Conservation (phyloP, 1,139 yeast species). For the Scheffersomyces illinoinensis region DNA sequence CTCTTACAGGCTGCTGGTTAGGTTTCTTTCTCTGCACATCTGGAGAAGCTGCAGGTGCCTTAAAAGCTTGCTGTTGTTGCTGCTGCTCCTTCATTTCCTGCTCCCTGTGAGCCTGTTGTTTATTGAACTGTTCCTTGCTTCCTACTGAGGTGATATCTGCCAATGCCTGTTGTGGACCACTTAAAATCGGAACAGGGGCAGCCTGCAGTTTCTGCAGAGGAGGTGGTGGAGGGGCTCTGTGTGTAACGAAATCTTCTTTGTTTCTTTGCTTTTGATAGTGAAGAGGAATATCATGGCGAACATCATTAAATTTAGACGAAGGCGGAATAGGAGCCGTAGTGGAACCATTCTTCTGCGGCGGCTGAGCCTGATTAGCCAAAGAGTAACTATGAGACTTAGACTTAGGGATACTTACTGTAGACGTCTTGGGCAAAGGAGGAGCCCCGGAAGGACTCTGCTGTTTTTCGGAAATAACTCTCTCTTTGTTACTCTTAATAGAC, state of each 20-base stretch:
- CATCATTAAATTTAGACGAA: conserved; percentile 34
- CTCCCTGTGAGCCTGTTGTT: conserved; percentile 11
- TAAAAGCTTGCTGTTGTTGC: conserved; percentile 1
- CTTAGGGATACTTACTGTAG: conserved; percentile 33
- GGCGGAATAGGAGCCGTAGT: conserved; percentile 44
- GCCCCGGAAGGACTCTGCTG: conserved; percentile 19
- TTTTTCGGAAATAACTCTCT: conserved; percentile 18
- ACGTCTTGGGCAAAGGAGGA: conserved; percentile 9
- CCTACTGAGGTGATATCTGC: conserved; percentile 10
- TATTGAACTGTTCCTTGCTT: conserved; percentile 14
- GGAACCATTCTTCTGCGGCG: conserved; percentile 23
- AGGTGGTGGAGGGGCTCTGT: conserved; percentile 35
- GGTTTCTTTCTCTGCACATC: conserved; percentile 12
- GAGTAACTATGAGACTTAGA: conserved; percentile 47
- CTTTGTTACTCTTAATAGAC: conserved; percentile 31
- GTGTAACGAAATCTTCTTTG: conserved; percentile 28
- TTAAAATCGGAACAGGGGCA: conserved; percentile 4
- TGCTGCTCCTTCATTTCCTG: conserved; percentile 10
- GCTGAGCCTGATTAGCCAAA: conserved; percentile 28
- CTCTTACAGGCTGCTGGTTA: conserved; percentile 46
- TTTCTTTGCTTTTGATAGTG: conserved; percentile 23
- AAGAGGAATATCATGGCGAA: conserved; percentile 11
- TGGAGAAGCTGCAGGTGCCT: conserved; percentile 2
- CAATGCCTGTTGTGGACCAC: conserved; percentile 17
- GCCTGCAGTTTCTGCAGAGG: conserved; percentile 6